phyloP scores from a whole-genome alignment of 495 filamentous ascomycete genomes.

The Cetradonia linearis region DNA sequence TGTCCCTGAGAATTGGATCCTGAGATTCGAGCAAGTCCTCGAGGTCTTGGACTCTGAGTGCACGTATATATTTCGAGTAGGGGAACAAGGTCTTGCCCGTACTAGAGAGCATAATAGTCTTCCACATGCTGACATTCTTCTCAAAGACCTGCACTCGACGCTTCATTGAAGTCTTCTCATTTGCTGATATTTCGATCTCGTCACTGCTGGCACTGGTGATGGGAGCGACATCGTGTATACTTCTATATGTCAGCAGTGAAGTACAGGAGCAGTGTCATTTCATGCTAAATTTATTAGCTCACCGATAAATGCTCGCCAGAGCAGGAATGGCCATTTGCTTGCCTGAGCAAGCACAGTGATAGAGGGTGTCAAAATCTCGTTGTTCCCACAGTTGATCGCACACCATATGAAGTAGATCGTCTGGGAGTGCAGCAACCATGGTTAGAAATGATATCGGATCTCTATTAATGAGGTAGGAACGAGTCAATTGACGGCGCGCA shows the following conservation, averaged over 20 bases:
- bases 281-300: constrained; percentile 4
- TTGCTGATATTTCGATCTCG: constrained; percentile 29
- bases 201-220: constrained; percentile 33
- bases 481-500: constrained; percentile 25
- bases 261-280: too few relatives aligned
- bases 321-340: constrained; percentile 46
- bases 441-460: neutral
- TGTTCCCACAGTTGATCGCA: constrained; percentile 43
- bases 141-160: constrained; percentile 20
- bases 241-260: constrained; percentile 16
- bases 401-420: constrained; percentile 52
- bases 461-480: too few relatives aligned
- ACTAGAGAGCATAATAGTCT: constrained; percentile 57
- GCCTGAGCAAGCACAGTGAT: constrained; percentile 42
- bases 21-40: constrained; percentile 39
- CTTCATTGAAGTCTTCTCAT: constrained; percentile 16
- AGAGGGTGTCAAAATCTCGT: constrained; percentile 48
- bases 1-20: constrained; percentile 36
- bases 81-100: constrained; percentile 52
- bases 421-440: constrained; percentile 36
- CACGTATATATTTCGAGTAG: constrained; percentile 58
- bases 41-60: constrained; percentile 52
- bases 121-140: constrained; percentile 57
- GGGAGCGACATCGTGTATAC: constrained; percentile 34
- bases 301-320: constrained; percentile 56